Evolutionary conservation across 2,329 filamentous ascomycete species (phyloP).

Genomic region (Aspergillus cejpii): DNA sequence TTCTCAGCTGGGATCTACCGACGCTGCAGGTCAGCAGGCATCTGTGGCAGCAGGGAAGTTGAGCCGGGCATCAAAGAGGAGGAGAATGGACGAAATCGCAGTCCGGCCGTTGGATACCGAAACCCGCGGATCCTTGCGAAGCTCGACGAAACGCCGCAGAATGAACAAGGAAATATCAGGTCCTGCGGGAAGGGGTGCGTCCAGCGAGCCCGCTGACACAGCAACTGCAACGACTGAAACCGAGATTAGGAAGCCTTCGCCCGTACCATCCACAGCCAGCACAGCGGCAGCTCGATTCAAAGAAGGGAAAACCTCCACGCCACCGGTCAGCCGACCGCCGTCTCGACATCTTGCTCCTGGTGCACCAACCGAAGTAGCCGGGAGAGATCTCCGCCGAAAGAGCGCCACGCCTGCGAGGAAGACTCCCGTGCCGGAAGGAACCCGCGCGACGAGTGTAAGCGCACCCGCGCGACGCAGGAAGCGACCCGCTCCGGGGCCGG

Average conservation of each 20-base stretch:
- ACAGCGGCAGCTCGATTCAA: conserved; percentile 11
- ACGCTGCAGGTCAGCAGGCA: conserved; percentile 11
- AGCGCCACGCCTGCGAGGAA: conserved; percentile 38
- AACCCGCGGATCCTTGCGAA: conserved; percentile 23
- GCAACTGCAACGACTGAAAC: conserved; percentile 25
- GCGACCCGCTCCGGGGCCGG: conserved; percentile 54
- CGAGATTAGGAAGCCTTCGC: conserved; percentile 19
- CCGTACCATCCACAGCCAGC: conserved; percentile 21
- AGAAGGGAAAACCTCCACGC: conserved; percentile 23
- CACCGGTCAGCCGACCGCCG: conserved; percentile 29
- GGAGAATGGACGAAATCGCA: conserved; percentile 49
- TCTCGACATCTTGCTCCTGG: conserved; percentile 29
- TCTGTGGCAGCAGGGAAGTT: conserved; percentile 12
- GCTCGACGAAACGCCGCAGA: conserved; percentile 36
- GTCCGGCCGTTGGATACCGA: conserved; percentile 19
- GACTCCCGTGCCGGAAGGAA: conserved; percentile 38
- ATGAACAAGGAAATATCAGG: conserved; percentile 26
- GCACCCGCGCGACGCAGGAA: conserved; percentile 46
- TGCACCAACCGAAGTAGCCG: conserved; percentile 24
- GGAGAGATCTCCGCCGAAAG: conserved; percentile 37
- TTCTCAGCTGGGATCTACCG: conserved; percentile 6
- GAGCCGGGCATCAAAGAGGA: conserved; percentile 38
- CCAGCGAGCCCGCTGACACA: conserved; percentile 40
- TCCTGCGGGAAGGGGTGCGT: conserved; percentile 18
- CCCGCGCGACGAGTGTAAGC: conserved; percentile 31